These are phyloP conservation scores for Mycena belliarum DNA, from an alignment of 768 basidiomycete species.

Conservation along the genomic window DNA sequence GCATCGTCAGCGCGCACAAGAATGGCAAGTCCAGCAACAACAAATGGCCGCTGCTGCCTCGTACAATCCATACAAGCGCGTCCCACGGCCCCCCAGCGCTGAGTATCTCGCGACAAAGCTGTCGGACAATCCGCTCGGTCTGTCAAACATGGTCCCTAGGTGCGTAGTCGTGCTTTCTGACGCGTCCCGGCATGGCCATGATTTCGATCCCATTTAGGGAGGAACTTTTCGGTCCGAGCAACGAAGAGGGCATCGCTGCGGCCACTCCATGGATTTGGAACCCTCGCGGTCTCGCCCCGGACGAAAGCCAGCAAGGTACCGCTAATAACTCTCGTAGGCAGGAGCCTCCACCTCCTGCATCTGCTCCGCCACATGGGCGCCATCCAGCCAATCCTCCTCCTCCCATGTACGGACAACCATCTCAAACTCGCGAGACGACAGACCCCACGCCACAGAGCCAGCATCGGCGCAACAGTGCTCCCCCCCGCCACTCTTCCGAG, in stretches of 20 bases:
- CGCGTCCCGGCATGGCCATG: slow-evolving; percentile 8
- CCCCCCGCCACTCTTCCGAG: slow-evolving; percentile 27
- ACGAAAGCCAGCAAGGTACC: slow-evolving; percentile 25
- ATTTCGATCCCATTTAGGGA: slow-evolving; percentile 27
- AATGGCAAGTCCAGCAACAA: slow-evolving; percentile 26
- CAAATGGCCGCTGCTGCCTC: slow-evolving; percentile 28
- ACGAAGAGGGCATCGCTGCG: slow-evolving; percentile 34
- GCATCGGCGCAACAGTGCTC: slow-evolving; percentile 1
- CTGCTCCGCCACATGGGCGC: slow-evolving; percentile 4
- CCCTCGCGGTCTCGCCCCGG: slow-evolving; percentile 44
- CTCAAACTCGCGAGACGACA: slow-evolving; percentile 15
- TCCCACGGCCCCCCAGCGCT: slow-evolving; percentile 59
- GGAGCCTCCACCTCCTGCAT: slow-evolving; percentile 11
- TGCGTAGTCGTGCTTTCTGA: slow-evolving; percentile 30
- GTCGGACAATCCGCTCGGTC: slow-evolving; percentile 62
- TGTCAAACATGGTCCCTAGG: slow-evolving; percentile 67
- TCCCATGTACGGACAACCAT: slow-evolving; percentile 7
- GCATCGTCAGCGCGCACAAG: slow-evolving; percentile 32
- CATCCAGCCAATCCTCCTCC: not conserved
- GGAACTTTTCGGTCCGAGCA: slow-evolving; percentile 34
- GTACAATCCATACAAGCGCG: slow-evolving; percentile 66
- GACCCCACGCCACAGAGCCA: slow-evolving; percentile 16
- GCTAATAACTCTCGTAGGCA: slow-evolving; percentile 13
- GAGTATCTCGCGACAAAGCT: slow-evolving; percentile 65
- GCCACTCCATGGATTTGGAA: slow-evolving; percentile 79